Percentiles rank a stretch among this genome's conserved stretches.
Conservation (phyloP, 139 green algal genomes). For the Edaphochlamys debaryana region DNA sequence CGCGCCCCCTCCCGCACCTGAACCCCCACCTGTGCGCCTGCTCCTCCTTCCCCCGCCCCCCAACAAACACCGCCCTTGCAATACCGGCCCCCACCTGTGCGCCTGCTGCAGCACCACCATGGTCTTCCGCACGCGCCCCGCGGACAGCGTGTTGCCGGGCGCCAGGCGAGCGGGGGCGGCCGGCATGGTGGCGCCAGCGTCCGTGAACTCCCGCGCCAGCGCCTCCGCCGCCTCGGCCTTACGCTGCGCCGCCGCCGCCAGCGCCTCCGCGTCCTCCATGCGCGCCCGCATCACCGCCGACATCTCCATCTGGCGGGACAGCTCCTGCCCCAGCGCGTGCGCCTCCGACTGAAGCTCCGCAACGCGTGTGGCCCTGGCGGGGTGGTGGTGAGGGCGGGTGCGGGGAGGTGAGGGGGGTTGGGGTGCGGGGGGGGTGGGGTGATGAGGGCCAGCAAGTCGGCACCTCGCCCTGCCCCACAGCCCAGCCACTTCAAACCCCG, state of each 20-base stretch:
- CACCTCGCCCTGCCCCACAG: too few species aligned
- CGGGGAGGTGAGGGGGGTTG: too few species aligned
- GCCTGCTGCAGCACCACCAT: slow-evolving; percentile 37
- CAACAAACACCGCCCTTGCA: too few species aligned
- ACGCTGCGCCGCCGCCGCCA: slow-evolving; percentile 5
- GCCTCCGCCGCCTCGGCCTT: slow-evolving; percentile 26
- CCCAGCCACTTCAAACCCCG: too few species aligned
- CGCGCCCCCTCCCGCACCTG: too few species aligned
- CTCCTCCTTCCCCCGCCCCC: too few species aligned
- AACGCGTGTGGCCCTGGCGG: slow-evolving; percentile 19
- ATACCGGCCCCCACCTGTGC: slow-evolving; percentile 25
- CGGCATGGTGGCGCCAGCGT: slow-evolving; percentile 19
- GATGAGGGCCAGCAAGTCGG: too few species aligned
- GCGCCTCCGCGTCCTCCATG: slow-evolving; percentile 33
- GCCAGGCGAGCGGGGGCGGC: slow-evolving; percentile 13
- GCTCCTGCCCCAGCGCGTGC: slow-evolving; percentile 28
- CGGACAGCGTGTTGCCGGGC: slow-evolving; percentile 19
- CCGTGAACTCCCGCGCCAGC: slow-evolving; percentile 24
- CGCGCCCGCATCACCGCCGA: slow-evolving; percentile 10
- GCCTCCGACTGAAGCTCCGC: slow-evolving; percentile 38
- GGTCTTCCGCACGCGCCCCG: slow-evolving; percentile 37
- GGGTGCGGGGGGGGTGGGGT: too few species aligned
- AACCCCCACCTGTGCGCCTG: too few species aligned
- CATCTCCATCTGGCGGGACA: slow-evolving; percentile 30
- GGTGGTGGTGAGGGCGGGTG: too few species aligned